A percentile compares a stretch with the other conserved stretches of the same genome.
Evolutionary conservation across 352 stramenopile genomes (phyloP).

Genomic region (Globisporangium nunn): DNA sequence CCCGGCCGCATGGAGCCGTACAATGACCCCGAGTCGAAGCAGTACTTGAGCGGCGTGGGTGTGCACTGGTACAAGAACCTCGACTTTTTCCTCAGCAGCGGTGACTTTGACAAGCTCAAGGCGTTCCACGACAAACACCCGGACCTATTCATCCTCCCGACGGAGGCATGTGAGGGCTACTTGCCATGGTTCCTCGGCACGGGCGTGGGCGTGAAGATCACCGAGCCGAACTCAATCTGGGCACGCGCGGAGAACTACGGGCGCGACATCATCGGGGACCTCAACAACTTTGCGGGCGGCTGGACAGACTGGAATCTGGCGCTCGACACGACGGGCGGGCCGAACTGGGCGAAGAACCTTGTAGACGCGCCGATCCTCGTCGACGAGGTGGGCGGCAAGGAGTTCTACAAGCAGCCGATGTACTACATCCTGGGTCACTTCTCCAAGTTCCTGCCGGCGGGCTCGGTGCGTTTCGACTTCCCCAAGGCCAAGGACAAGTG

Average conservation of each 20-base stretch:
- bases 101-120: conserved; percentile 43
- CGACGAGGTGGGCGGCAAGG: conserved; percentile 33
- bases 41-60: conserved; percentile 75
- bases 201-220: conserved; percentile 33
- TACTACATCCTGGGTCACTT: conserved; percentile 77
- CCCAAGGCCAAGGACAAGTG: conserved; percentile 10
- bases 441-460: conserved; percentile 54
- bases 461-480: conserved; percentile 29
- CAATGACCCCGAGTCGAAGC: conserved; percentile 68
- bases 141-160: conserved; percentile 75
- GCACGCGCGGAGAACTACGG: conserved; percentile 68
- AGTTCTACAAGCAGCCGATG: conserved; percentile 83
- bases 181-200: conserved; percentile 39
- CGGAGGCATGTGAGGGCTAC: conserved; percentile 69
- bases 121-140: conserved; percentile 46
- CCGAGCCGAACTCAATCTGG: conserved; percentile 43
- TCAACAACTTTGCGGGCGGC: conserved; percentile 66
- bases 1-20: conserved; percentile 23
- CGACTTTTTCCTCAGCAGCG: conserved; percentile 23
- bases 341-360: conserved; percentile 63
- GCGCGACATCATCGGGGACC: conserved; percentile 82
- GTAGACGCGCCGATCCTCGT: conserved; percentile 71
- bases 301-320: conserved; percentile 89
- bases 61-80: conserved; percentile 75
- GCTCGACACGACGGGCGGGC: conserved; percentile 61